These are phyloP conservation scores for Backusella tarrabulga DNA, from an alignment of 192 early-diverging fungal genomes.

Conservation along the genomic window DNA sequence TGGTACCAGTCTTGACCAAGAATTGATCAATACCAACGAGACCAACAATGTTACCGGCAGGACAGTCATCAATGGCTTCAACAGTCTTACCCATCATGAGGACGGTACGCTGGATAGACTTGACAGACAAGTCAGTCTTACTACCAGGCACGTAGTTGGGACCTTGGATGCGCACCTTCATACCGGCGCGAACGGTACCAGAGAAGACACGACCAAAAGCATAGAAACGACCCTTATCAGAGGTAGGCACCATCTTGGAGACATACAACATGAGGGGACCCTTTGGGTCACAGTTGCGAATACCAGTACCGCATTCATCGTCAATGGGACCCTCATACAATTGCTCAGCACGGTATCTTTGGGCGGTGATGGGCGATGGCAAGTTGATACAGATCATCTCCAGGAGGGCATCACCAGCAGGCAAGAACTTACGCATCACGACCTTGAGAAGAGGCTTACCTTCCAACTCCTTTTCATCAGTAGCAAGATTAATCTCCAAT, in stretches of 20 bases:
- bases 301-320: constrained; percentile 89
- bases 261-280: constrained; percentile 98
- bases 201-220: constrained; percentile 99
- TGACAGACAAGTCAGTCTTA: constrained; percentile 92
- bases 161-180: constrained; percentile 98
- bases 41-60: constrained; percentile 97
- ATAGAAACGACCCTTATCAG: constrained; percentile 98
- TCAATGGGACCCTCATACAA: constrained; percentile 96
- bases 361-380: constrained; percentile 91
- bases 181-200: constrained; percentile 92
- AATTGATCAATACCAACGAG: constrained; percentile 99
- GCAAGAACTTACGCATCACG: constrained; percentile 98
- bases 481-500: constrained; percentile 79
- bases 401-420: constrained; percentile 93
- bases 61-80: constrained; percentile 97
- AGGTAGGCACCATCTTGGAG: constrained; percentile 99
- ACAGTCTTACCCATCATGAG: constrained; percentile 99
- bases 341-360: constrained; percentile 87
- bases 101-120: constrained; percentile 95
- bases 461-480: constrained; percentile 85
- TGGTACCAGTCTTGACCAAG: constrained; percentile 98
- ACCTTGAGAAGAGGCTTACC: constrained; percentile 94
- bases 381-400: constrained; percentile 99
- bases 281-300: constrained; percentile 84
- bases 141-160: constrained; percentile 86